Base-by-base conservation (phyloP, 768 basidiomycete genomes). In the Phylloporus scabripes region DNA sequence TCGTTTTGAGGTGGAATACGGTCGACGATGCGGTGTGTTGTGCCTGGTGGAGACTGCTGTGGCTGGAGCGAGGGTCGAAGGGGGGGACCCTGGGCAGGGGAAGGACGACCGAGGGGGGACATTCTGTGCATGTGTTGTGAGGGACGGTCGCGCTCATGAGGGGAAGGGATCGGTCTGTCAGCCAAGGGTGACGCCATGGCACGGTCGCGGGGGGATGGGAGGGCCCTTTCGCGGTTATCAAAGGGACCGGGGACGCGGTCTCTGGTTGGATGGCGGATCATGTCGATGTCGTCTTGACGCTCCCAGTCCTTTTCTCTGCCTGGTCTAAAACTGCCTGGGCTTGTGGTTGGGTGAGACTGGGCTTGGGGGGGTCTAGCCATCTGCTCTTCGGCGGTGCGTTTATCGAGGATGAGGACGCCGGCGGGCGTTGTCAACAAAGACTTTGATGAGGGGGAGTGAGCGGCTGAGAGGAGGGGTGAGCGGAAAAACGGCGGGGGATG, bases 331-430 rank as follows among this genome's bases (percentile, higher is more conserved):
- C 17, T 50, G 20, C 60, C 51, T 3, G 62, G 51, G 33, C 55
- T 64, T n/a, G 65, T 54, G 44, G 38, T 51, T 17, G 57, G 57
- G 44, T 60, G 62, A 32, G 44, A n/a, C n/a, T 66, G 63, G 5
- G 46, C 28, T 24, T 44, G 58, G 0, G 60, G 9, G 1, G 56
- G 50, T 47, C 64, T 60, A 1, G 61, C 51, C 52, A 65, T 61
- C 18, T 64, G 63, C 18, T 64, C 63, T 20, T 64, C 63, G 7
- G 57, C 64, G 6, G 63, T 67, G 29, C 61, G 65, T 29, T 65
- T 54, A 42, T 65, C 66, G 42, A 66, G 64, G 41, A 64, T 54
- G 50, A 64, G 62, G 24, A 56, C 52, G 28, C 63, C 63, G 0
- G 55, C 50, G 5, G 63, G n/a, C 5, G 57, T 68, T 5, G 56